phyloP scores from a whole-genome alignment of 495 filamentous ascomycete genomes.

The Aspergillus coremiiformis region DNA sequence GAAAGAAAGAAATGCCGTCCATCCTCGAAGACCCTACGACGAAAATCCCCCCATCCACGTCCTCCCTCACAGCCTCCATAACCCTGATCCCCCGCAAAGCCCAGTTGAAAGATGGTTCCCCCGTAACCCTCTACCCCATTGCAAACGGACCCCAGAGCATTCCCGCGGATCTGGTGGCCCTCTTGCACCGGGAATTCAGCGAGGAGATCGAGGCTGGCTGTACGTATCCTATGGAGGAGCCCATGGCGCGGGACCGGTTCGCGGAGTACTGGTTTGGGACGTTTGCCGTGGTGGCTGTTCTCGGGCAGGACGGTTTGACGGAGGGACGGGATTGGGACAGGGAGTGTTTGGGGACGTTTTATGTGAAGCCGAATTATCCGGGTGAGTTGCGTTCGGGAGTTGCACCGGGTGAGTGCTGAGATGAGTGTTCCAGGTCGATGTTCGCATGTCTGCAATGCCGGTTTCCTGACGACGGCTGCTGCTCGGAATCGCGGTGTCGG shows the following conservation, averaged over 20 bases:
- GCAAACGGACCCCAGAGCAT: conserved; percentile 60
- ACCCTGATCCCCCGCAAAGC: conserved; percentile 66
- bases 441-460: conserved; percentile 85
- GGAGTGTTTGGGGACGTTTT: conserved; percentile 88
- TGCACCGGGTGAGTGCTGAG: too few relatives aligned
- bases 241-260: conserved; percentile 65
- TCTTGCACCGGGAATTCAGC: conserved; percentile 75
- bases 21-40: conserved; percentile 74
- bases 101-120: conserved; percentile 68
- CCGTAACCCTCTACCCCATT: conserved; percentile 74
- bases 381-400: too few relatives aligned
- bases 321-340: conserved; percentile 67
- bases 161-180: conserved; percentile 42
- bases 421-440: conserved; percentile 42
- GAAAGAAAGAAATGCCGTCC: conserved; percentile 29
- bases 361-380: conserved; percentile 97
- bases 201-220: conserved; percentile 86
- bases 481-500: conserved; percentile 85
- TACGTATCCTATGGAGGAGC: conserved; percentile 85
- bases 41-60: conserved; percentile 46
- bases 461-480: conserved; percentile 80
- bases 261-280: conserved; percentile 91
- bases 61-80: conserved; percentile 44
- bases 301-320: conserved; percentile 47
- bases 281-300: conserved; percentile 80